Conservation (phyloP, 345 rosid genomes). For the Mallotus nudiflorus region DNA sequence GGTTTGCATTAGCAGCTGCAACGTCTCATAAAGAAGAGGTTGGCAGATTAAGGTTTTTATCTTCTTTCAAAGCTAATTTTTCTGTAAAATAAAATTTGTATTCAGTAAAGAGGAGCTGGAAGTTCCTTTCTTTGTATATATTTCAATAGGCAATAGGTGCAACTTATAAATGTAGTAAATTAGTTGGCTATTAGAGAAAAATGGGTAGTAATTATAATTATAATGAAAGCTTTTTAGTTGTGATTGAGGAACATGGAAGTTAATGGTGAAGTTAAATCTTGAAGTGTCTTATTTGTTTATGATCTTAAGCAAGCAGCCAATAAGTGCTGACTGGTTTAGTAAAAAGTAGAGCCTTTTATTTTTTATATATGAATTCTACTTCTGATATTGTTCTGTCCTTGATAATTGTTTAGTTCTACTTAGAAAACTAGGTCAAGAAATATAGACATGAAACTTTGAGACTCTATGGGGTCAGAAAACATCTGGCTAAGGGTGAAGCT, state of each 20-base stretch:
- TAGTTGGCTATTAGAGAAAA: neutral
- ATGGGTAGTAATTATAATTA: neutral
- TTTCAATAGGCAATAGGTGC: neutral
- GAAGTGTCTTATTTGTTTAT: neutral
- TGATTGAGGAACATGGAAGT: constrained; percentile 7
- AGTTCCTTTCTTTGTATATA: neutral
- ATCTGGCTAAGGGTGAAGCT: constrained; percentile 75
- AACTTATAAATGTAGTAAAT: neutral
- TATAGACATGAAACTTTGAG: constrained; percentile 75
- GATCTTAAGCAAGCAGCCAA: neutral
- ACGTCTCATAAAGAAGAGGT: constrained; percentile 88
- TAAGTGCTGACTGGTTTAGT: neutral
- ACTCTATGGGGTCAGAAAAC: constrained; percentile 94
- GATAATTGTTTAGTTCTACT: constrained; percentile 16
- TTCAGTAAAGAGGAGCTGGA: neutral
- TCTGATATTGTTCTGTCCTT: constrained; percentile 6
- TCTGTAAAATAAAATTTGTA: neutral
- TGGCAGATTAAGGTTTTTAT: constrained; percentile 77
- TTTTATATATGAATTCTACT: neutral
- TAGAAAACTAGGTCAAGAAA: constrained; percentile 69
- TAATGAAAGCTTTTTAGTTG: neutral
- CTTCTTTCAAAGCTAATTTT: constrained; percentile 4
- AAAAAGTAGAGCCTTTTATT: neutral
- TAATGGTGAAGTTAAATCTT: neutral
- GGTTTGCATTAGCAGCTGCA: constrained; percentile 97